These are phyloP conservation scores for Debaryomyces udenii DNA, from an alignment of 1,139 yeast genomes.

Conservation along the genomic window DNA sequence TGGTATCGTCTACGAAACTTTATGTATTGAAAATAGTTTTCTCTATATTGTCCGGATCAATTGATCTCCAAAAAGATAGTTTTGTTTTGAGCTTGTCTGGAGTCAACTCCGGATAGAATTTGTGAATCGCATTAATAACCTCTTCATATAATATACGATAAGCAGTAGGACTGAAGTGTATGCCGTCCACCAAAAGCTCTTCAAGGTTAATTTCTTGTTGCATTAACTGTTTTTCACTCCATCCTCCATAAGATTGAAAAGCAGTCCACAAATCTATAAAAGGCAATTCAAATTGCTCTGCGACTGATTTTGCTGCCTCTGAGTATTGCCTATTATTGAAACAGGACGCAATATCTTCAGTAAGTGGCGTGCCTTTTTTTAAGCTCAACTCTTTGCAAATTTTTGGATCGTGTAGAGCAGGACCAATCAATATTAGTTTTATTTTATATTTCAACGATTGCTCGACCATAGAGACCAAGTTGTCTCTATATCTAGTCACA, in stretches of 20 bases:
- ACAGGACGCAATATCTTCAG: slow-evolving; percentile 22
- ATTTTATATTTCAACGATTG: slow-evolving; percentile 43
- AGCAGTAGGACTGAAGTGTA: slow-evolving; percentile 67
- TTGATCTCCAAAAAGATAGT: slow-evolving; percentile 25
- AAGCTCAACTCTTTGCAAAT: slow-evolving; percentile 10
- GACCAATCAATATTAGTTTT: slow-evolving; percentile 60
- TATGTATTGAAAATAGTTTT: background rate
- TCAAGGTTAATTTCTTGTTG: slow-evolving; percentile 19
- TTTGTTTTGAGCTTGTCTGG: slow-evolving; percentile 38
- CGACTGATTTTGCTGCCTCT: slow-evolving; percentile 50
- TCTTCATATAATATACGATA: slow-evolving; percentile 55
- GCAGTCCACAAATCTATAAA: slow-evolving; percentile 56
- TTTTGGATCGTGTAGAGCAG: slow-evolving; percentile 56
- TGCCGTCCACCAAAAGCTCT: slow-evolving; percentile 53
- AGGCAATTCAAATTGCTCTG: slow-evolving; percentile 48
- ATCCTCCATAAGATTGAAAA: slow-evolving; percentile 33
- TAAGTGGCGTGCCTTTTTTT: slow-evolving; percentile 10
- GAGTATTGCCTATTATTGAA: slow-evolving; percentile 49
- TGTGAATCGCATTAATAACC: slow-evolving; percentile 39
- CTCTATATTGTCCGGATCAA: slow-evolving; percentile 7
- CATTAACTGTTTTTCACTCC: slow-evolving; percentile 15
- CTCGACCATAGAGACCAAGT: slow-evolving; percentile 46
- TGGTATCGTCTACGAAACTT: too few species aligned
- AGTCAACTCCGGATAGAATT: slow-evolving; percentile 49
- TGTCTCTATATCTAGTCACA: slow-evolving; percentile 48